Evolutionary conservation across 495 filamentous ascomycete species (phyloP), one percentile per base, ranked within the genome.

Genomic region (Trichoderma orchidacearum): DNA sequence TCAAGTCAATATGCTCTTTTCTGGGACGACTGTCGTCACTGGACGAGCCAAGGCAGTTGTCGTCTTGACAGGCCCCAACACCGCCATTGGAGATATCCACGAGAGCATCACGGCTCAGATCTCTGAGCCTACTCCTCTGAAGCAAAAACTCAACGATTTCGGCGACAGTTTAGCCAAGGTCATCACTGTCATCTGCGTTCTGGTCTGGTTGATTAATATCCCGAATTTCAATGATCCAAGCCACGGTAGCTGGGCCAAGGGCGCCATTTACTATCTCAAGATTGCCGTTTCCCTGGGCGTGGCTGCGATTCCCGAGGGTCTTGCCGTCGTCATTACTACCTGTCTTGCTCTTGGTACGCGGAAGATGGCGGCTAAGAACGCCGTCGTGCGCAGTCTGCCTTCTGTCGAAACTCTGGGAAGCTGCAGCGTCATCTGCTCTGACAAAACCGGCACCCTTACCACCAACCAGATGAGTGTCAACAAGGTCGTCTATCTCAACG

Each of bases 391-490:
- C 64, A 96, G 89, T 64, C 77, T 98, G 57, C 94, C 93, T 18
- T 97, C 94, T 7, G 93, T 98, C 56, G 94, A 99, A 71, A 99
- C 94, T 11, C 75, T 99, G 35, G 94, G 94, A 64, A 97, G 94
- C 79, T 99, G 94, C 77, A 97, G 93, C 65, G 90, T 99, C 55
- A 95, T 99, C 66, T 99, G 94, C 74, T 99, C 94, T n/a, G 94
- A 99, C 74, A 99, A 99, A 77, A 99, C 94, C 1, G 94, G 94
- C 60, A 99, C 94, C 23, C 72, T 99, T 66, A 99, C 94, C 27
- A 99, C 94, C 32, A 99, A 97, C 73, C 90, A 99, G 71, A 99
- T 99, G 94, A 96, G 93, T 64, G 94, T 96, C 54, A 92, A 83
- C 67, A 95, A 91, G 71, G 76, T 96, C 36, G 87, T 96, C 29